Evolutionary conservation across 2,329 filamentous ascomycete genomes (phyloP).

Genomic region (Stagonosporopsis chrysanthemi): DNA sequence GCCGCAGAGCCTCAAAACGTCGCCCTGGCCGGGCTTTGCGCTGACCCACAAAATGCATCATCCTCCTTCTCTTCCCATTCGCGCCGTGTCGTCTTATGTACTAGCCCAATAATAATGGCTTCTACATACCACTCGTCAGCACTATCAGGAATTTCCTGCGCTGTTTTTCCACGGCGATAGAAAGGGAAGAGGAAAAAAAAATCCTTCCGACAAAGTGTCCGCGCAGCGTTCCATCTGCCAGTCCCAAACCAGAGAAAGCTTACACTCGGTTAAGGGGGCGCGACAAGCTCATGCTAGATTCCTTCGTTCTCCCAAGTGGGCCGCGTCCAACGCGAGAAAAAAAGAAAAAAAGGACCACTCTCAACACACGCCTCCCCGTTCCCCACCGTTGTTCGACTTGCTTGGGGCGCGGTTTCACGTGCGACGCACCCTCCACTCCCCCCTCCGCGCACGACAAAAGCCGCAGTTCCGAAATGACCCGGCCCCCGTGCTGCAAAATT

Average conservation of each 20-base stretch:
- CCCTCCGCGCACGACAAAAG: constrained; percentile 20
- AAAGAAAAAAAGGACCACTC: constrained; percentile 12
- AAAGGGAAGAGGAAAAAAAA: too few relatives aligned
- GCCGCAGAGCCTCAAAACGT: constrained; percentile 22
- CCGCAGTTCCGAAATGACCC: constrained; percentile 10
- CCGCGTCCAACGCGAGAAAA: too few relatives aligned
- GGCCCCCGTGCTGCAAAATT: constrained; percentile 8
- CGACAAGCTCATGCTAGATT: constrained; percentile 13
- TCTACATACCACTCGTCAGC: constrained; percentile 10
- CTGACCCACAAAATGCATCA: constrained; percentile 4
- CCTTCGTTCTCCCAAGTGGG: not conserved
- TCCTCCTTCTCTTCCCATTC: too few relatives aligned
- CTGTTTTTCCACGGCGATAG: constrained; percentile 2
- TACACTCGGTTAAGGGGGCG: not conserved
- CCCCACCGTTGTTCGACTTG: not conserved
- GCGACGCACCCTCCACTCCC: not conserved
- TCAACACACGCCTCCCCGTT: constrained; percentile 12
- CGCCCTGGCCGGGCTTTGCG: constrained; percentile 9
- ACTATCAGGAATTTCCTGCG: constrained; percentile 16
- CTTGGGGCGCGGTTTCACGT: constrained; percentile 20
- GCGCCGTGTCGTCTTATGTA: too few relatives aligned
- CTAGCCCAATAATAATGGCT: too few relatives aligned
- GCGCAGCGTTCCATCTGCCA: constrained; percentile 5
- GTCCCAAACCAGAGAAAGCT: constrained; percentile 4
- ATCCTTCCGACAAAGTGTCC: constrained; percentile 14